Conservation (phyloP, 1,139 yeast genomes). For the Magnusiomyces fungicola region DNA sequence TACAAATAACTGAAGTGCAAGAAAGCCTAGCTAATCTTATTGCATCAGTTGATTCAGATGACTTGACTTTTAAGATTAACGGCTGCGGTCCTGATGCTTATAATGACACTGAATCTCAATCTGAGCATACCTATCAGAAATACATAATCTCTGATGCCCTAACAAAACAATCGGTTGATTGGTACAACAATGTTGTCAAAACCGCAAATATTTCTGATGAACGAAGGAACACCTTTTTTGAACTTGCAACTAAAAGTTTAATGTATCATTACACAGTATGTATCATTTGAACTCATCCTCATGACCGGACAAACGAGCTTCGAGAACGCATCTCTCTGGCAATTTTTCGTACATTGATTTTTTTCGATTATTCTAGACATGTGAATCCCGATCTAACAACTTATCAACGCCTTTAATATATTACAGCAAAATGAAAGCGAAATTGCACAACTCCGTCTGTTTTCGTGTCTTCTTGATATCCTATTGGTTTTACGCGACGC, state of each 20-base stretch:
- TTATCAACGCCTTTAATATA: neutral
- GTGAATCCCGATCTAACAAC: neutral
- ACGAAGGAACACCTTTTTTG: neutral
- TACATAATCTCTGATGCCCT: neutral
- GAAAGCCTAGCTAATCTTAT: neutral
- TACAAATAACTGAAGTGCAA: neutral
- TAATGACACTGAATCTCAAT: neutral
- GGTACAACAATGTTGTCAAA: neutral
- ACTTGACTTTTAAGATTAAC: slow-evolving; percentile 1
- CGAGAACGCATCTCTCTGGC: too few relatives aligned
- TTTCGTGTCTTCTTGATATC: slow-evolving; percentile 19
- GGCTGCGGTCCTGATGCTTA: neutral
- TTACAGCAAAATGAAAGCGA: neutral
- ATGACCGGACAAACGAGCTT: too few relatives aligned
- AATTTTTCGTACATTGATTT: neutral
- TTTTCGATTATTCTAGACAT: neutral
- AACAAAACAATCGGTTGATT: neutral
- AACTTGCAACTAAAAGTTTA: neutral
- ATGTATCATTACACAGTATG: slow-evolving; percentile 1
- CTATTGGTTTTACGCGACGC: slow-evolving; percentile 16
- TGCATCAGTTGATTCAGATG: slow-evolving; percentile 3
- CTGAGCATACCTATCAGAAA: neutral
- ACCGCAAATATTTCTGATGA: neutral
- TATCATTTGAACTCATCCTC: too few relatives aligned
- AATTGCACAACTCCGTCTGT: neutral